Percentiles rank a stretch among this genome's conserved stretches.
These are phyloP conservation scores for Corymbia calophylla DNA, from an alignment of 441 rosid genomes.

Conservation along the genomic window DNA sequence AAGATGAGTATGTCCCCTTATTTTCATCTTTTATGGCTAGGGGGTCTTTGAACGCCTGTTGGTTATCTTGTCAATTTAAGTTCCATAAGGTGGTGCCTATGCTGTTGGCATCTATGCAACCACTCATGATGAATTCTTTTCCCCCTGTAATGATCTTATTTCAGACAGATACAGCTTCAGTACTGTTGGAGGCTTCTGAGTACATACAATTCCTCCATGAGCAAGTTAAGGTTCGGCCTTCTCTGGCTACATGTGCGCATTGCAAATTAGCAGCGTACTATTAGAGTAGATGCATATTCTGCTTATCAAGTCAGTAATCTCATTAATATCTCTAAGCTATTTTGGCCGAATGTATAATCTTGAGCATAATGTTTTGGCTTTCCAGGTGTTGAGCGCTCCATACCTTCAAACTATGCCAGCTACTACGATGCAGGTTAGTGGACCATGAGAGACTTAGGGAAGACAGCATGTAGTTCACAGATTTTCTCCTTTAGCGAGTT, in stretches of 20 bases:
- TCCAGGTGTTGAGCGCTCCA: slow-evolving; percentile 90
- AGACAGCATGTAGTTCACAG: background rate
- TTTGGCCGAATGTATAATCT: background rate
- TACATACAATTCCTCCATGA: slow-evolving; percentile 92
- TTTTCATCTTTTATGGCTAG: background rate
- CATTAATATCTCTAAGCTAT: background rate
- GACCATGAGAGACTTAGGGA: background rate
- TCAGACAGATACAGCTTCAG: slow-evolving; percentile 99
- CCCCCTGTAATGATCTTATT: background rate
- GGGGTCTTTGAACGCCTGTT: background rate
- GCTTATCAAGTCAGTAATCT: background rate
- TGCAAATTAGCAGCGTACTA: background rate
- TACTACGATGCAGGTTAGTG: slow-evolving; percentile 46
- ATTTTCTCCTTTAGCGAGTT: background rate
- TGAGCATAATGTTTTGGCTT: slow-evolving; percentile 4
- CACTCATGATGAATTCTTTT: background rate
- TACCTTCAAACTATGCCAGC: slow-evolving; percentile 59
- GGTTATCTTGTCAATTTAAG: background rate
- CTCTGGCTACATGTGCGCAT: background rate
- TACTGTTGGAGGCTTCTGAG: slow-evolving; percentile 74
- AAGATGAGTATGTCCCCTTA: background rate
- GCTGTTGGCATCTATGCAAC: background rate
- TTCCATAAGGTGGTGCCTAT: too few relatives aligned
- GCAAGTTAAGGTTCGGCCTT: slow-evolving; percentile 77
- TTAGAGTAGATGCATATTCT: background rate